Conservation (phyloP, 768 basidiomycete species). For the Lenzites betulinus region DNA sequence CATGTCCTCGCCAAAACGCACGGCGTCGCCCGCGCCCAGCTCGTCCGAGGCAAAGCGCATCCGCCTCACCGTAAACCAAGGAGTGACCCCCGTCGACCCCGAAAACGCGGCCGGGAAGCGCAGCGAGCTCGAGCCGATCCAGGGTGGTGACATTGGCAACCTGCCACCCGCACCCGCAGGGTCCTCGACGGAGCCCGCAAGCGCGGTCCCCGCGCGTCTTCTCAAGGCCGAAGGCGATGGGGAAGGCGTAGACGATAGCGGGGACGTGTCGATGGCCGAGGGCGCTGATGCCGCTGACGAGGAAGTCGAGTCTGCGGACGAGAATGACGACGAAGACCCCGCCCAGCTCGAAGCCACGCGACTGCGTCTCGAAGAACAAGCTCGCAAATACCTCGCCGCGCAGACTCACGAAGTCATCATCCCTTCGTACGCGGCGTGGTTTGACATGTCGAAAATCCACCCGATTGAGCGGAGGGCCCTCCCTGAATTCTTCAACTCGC, state of each 20-base stretch:
- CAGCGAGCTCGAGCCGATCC: slow-evolving; percentile 83
- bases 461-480: slow-evolving; percentile 89
- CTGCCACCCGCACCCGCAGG: slow-evolving; percentile 44
- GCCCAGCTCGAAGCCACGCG: slow-evolving; percentile 82
- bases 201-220: slow-evolving; percentile 36
- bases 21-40: slow-evolving; percentile 37
- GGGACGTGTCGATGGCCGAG: slow-evolving; percentile 82
- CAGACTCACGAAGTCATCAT: slow-evolving; percentile 98
- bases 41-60: slow-evolving; percentile 39
- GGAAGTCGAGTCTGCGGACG: slow-evolving; percentile 75
- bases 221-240: slow-evolving; percentile 55
- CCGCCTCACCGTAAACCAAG: slow-evolving; percentile 48
- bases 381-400: slow-evolving; percentile 91
- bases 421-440: slow-evolving; percentile 98
- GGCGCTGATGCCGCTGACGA: slow-evolving; percentile 79
- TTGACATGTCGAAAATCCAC: slow-evolving; percentile 93
- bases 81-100: slow-evolving; percentile 76
- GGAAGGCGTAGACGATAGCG: slow-evolving; percentile 66
- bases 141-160: slow-evolving; percentile 78
- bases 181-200: slow-evolving; percentile 37
- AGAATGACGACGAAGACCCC: slow-evolving; percentile 84
- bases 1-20: slow-evolving; percentile 40
- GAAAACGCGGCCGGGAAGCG: slow-evolving; percentile 84
- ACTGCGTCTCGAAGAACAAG: slow-evolving; percentile 79
- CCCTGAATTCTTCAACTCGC: slow-evolving; percentile 97